Evolutionary conservation across 2,329 filamentous ascomycete species (phyloP).

Genomic region (Clarireedia paspali): DNA sequence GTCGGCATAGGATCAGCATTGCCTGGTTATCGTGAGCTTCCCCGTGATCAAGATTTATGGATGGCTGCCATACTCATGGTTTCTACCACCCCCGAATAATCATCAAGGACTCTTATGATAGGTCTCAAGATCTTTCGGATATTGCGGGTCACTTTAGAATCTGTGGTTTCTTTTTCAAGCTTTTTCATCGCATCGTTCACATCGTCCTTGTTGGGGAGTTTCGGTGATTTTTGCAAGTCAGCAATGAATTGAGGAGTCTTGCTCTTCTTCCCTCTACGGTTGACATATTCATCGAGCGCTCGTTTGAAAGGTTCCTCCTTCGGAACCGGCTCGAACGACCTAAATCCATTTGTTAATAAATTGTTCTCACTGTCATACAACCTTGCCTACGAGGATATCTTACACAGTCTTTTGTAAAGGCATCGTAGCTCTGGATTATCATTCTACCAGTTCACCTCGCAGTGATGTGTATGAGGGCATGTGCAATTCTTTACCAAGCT

Average conservation of each 20-base stretch:
- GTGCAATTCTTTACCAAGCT: background rate
- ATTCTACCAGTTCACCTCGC: too few relatives aligned
- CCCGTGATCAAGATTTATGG: background rate
- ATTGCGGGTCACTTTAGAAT: background rate
- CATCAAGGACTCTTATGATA: background rate
- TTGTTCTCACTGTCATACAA: background rate
- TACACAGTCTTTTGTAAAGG: background rate
- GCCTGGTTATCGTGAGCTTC: background rate
- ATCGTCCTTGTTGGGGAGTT: background rate
- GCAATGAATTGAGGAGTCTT: slow-evolving; percentile 1
- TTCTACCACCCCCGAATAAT: slow-evolving; percentile 2
- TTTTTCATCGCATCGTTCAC: background rate
- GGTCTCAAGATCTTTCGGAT: background rate
- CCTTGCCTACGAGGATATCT: background rate
- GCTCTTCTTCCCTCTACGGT: background rate
- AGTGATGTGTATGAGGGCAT: too few relatives aligned
- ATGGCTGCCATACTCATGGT: background rate
- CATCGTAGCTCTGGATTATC: background rate
- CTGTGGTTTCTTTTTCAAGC: slow-evolving; percentile 1
- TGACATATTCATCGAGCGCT: slow-evolving; percentile 1
- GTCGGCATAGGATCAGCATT: slow-evolving; percentile 6
- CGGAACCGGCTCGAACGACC: background rate
- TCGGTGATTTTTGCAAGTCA: background rate
- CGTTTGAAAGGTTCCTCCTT: background rate
- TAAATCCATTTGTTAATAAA: background rate